These are phyloP conservation scores for Podaxis sp. DNA, from an alignment of 768 basidiomycete genomes.

Conservation along the genomic window DNA sequence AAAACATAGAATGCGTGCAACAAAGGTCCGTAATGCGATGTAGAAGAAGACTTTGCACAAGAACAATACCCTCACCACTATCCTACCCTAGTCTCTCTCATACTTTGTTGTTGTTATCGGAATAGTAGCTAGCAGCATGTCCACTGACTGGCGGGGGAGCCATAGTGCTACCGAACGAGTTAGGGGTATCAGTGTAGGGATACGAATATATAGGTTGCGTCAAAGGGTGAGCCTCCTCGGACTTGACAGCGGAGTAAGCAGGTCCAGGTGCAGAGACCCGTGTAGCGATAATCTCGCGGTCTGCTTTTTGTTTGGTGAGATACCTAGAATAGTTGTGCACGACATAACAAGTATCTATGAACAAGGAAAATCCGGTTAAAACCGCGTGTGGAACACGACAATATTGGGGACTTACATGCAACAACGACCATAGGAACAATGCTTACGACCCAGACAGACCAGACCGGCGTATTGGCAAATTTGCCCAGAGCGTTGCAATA, in stretches of 20 bases:
- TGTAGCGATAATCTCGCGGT: slow-evolving; percentile 19
- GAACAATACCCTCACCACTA: neutral
- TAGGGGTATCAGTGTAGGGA: slow-evolving; percentile 25
- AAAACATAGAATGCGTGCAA: neutral
- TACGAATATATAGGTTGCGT: slow-evolving; percentile 24
- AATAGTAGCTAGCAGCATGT: slow-evolving; percentile 6
- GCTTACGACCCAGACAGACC: slow-evolving; percentile 24
- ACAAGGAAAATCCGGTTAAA: slow-evolving; percentile 2
- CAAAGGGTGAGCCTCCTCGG: slow-evolving; percentile 24
- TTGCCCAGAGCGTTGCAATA: slow-evolving; percentile 25
- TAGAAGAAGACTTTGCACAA: neutral
- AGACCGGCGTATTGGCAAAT: slow-evolving; percentile 23
- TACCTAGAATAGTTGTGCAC: slow-evolving; percentile 30
- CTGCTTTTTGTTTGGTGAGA: slow-evolving; percentile 23
- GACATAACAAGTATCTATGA: slow-evolving; percentile 34
- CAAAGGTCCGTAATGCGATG: slow-evolving; percentile 1
- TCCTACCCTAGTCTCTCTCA: neutral
- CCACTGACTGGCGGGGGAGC: neutral
- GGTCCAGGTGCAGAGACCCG: slow-evolving; percentile 15
- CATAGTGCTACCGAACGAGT: slow-evolving; percentile 23
- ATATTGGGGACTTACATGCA: slow-evolving; percentile 27
- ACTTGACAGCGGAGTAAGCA: slow-evolving; percentile 23
- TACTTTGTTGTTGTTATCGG: slow-evolving; percentile 4
- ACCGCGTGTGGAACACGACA: neutral
- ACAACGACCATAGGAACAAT: slow-evolving; percentile 34